Evolutionary conservation across 495 filamentous ascomycete genomes (phyloP), one percentile per base, ranked within the genome.

Genomic region (Daldinia bambusicola): DNA sequence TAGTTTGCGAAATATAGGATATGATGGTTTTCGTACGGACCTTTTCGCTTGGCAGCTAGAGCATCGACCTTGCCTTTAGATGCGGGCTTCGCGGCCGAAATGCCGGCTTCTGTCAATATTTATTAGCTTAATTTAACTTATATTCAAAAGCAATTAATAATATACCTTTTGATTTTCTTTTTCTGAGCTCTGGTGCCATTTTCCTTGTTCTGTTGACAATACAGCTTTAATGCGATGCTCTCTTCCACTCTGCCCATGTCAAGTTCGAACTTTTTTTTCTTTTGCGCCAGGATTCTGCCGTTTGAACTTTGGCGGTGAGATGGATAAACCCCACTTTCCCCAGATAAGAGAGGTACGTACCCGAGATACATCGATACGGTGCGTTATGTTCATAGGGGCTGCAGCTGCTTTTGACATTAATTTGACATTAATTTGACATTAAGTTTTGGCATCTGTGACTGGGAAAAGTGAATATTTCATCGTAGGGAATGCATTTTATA

Each of bases 121-220:
- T 62, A 38, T 64, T 41, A 67, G 55, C 2, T 4, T 20, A 22
- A 10, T 45, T 9, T 12, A 13, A 41, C 4, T 51, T 50, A 6
- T 10, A 16, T n/a, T 13, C 34, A 0, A 45, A 30, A 30, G n/a
- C 26, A 50, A 26, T 26, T 58, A 62, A 61, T 56, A 32, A 79
- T 81, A 60, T 84, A 92, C 92, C 86, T 84, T 92, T 94, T 76
- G 89, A 84, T 83, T 93, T 93, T 76, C 88, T 91, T 63, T 83
- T 84, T 67, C 89, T 90, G 65, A 86, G 83, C 75, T 90, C 90
- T 58, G 89, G 86, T 36, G 90, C 89, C 91, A 93, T 93, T 80
- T 74, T 82, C 0, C 13, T 32, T 32, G 50, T 53, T 32, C 32
- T 30, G 22, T 53, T 13, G 26, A 30, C 7, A 32, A 7, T 53